Evolutionary conservation across 1,284 basidiomycete species (phyloP).

Genomic region (Cryptococcus maquisensis): DNA sequence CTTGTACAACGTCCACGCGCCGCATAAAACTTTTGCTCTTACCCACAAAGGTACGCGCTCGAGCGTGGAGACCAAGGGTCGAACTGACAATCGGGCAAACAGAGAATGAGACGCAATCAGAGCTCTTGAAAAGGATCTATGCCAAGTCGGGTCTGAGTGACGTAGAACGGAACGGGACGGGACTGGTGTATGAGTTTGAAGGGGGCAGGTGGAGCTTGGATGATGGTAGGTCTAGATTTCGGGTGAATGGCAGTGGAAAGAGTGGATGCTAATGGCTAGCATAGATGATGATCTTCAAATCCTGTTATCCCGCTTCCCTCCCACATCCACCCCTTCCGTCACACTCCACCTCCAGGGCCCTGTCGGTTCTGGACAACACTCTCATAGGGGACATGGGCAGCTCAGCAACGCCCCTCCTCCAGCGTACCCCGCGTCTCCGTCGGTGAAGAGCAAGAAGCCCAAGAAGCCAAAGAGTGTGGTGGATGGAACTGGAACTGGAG

Average conservation of each 20-base stretch:
- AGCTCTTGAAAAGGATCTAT: slow-evolving; percentile 33
- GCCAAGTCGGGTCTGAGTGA: slow-evolving; percentile 6
- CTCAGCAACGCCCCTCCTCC: slow-evolving; percentile 3
- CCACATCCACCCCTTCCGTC: slow-evolving; percentile 27
- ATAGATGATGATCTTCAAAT: slow-evolving; percentile 49
- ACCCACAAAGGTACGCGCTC: slow-evolving; percentile 27
- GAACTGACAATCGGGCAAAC: neutral
- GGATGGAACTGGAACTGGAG: neutral
- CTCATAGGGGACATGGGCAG: slow-evolving; percentile 6
- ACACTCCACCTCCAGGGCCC: slow-evolving; percentile 43
- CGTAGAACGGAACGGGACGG: slow-evolving; percentile 22
- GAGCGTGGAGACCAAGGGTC: neutral
- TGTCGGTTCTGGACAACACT: slow-evolving; percentile 14
- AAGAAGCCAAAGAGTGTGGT: neutral
- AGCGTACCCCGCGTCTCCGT: slow-evolving; percentile 17
- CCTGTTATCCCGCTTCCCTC: slow-evolving; percentile 37
- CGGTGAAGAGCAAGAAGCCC: slow-evolving; percentile 1
- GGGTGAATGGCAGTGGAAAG: no score
- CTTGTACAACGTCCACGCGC: slow-evolving; percentile 47
- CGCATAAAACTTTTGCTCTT: slow-evolving; percentile 41
- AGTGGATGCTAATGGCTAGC: neutral
- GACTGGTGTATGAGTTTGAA: slow-evolving; percentile 46
- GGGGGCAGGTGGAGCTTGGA: slow-evolving; percentile 44
- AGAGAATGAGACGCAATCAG: slow-evolving; percentile 34
- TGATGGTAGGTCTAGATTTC: slow-evolving; percentile 42